These are phyloP conservation scores for Diospyros kaki DNA, from an alignment of 148 eudicot species.

Conservation along the genomic window DNA sequence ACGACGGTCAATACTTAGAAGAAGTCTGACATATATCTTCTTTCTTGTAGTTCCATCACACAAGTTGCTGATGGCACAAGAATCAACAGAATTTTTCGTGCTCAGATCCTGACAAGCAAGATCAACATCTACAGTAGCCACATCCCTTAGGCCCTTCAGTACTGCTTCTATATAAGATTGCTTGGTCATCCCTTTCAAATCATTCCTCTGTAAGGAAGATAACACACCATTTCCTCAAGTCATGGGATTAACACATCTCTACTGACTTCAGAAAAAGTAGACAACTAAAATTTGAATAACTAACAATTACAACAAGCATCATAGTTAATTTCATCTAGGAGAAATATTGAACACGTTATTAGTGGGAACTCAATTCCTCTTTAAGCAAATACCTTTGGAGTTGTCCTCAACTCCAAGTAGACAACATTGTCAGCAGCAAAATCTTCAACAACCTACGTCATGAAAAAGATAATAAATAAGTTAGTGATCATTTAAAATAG, in stretches of 20 bases:
- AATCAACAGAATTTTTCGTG: conserved; percentile 13
- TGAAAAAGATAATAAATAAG: background rate
- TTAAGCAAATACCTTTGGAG: conserved; percentile 71
- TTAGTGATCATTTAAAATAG: background rate
- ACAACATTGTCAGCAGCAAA: conserved; percentile 95
- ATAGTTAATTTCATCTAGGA: background rate
- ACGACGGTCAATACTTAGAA: conserved; percentile 91
- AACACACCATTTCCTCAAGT: background rate
- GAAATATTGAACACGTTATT: background rate
- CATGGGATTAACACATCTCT: background rate
- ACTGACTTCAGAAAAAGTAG: background rate
- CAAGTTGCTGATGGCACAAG: conserved; percentile 19
- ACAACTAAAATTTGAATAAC: conserved; percentile 5
- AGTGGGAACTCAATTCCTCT: background rate
- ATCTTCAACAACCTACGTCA: conserved; percentile 80
- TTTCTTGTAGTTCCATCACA: conserved; percentile 34
- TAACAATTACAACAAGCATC: background rate
- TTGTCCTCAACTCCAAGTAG: conserved; percentile 91
- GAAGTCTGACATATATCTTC: conserved; percentile 77
- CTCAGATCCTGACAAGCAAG: conserved; percentile 28
- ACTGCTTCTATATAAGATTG: conserved; percentile 85
- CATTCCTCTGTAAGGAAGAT: conserved; percentile 53
- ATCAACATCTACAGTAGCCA: conserved; percentile 58
- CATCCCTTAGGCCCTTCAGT: conserved; percentile 69
- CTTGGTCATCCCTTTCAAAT: conserved; percentile 77